Evolutionary conservation across 495 filamentous ascomycete genomes (phyloP).

Genomic region (Penicillium simplicissimum): DNA sequence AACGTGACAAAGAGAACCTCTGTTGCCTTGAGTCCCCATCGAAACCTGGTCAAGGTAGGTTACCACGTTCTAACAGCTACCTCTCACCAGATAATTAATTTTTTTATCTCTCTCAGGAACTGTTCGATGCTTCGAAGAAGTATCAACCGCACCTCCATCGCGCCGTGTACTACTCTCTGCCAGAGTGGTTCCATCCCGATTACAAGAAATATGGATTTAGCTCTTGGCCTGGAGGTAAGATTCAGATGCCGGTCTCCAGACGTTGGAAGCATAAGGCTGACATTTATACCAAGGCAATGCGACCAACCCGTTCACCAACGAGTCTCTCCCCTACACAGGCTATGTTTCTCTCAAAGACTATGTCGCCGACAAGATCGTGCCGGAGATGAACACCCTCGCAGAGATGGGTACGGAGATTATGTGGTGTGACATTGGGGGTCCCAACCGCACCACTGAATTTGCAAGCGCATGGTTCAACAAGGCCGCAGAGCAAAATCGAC

Average conservation of each 20-base stretch:
- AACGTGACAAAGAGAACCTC: conserved; percentile 48
- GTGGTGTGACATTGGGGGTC: conserved; percentile 58
- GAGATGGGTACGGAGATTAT: conserved; percentile 54
- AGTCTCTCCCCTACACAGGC: conserved; percentile 49
- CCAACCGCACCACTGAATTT: conserved; percentile 50
- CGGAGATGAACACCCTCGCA: conserved; percentile 53
- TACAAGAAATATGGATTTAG: conserved; percentile 49
- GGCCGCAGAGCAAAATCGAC: conserved; percentile 35
- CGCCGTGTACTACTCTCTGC: conserved; percentile 55
- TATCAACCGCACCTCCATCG: conserved; percentile 52
- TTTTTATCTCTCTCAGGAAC: conserved; percentile 43
- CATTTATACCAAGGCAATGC: conserved; percentile 31
- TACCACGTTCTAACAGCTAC: neutral
- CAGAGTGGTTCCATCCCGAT: conserved; percentile 58
- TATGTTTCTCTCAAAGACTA: conserved; percentile 47
- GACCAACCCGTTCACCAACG: conserved; percentile 52
- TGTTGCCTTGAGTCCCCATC: conserved; percentile 44
- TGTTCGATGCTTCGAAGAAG: conserved; percentile 50
- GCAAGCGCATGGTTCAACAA: conserved; percentile 51
- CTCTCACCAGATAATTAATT: neutral
- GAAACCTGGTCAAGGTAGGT: conserved; percentile 34
- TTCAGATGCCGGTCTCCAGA: neutral
- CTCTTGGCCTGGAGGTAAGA: conserved; percentile 35
- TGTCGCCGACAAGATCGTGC: conserved; percentile 49
- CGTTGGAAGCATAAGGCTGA: conserved; percentile 9